Evolutionary conservation across 306 rosid genomes (phyloP), one percentile per base, ranked within the genome.

Genomic region (Astragalus membranaceus): DNA sequence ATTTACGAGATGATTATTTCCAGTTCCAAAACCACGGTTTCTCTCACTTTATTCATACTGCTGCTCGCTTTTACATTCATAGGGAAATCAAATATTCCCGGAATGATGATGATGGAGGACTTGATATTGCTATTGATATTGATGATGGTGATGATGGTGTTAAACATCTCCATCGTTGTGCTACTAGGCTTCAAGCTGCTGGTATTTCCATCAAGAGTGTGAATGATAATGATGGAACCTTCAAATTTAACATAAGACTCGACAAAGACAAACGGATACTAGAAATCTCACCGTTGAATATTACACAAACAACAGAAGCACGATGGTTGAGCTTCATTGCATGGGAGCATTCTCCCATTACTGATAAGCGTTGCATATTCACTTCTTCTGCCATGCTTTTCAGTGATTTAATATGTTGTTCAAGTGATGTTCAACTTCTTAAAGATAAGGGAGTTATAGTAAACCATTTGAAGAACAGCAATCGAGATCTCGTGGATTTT

Each of bases 321-420:
- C 6, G 1, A 5, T 56, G 75, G 75, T 35, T 29, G n/a, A 73
- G 15, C 14, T 50, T 61, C 61, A 73, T 73, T 23, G 77, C 77
- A 3, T 73, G 70, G 75, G 75, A 70, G 29, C 33, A 42, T n/a
- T 26, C 44, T 58, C 35, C 29, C 5, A 1, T 0, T 11, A 1
- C 20, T 29, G 37, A 2, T 1, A 16, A 3, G 5, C 1, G 17
- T n/a, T 3, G 26, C 14, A 4, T 16, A 6, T 47, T 26, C 60
- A 72, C 61, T 5, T 17, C 32, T 2, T 13, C 12, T 3, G 61
- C 76, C 4, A 16, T 59, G 7, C 6, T 72, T 8, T 47, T 59
- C 15, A 60, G 23, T 39, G 69, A 50, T 20, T 72, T 72, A 60
- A 48, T 72, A 2, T 72, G 76, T 6, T 48, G 76, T 23, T 8